Conservation (phyloP, 2,329 filamentous ascomycete species). For the Cercospora janseana region DNA sequence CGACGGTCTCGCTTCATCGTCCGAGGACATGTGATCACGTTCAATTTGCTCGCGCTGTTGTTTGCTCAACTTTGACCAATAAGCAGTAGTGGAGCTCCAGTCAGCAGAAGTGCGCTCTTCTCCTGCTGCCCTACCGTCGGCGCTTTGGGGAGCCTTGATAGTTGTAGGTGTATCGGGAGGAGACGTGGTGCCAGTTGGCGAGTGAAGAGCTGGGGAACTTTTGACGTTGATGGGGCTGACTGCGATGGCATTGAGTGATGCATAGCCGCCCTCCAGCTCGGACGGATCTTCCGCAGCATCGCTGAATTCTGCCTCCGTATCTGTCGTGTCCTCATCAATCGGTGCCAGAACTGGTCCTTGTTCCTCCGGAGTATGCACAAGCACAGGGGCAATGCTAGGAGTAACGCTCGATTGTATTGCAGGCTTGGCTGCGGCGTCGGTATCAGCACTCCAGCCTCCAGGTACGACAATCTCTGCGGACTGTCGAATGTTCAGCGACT, state of each 20-base stretch:
- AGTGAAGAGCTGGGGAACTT: conserved; percentile 11
- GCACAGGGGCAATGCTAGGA: conserved; percentile 16
- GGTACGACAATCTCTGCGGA: conserved; percentile 32
- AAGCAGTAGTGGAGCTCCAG: conserved; percentile 67
- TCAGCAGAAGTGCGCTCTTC: conserved; percentile 38
- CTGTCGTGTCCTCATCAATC: conserved; percentile 32
- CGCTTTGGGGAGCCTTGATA: conserved; percentile 16
- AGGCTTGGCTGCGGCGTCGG: conserved; percentile 17
- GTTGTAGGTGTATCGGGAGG: conserved; percentile 32
- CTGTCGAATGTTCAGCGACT: conserved; percentile 22
- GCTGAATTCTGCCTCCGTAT: conserved; percentile 63
- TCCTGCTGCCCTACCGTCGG: background rate
- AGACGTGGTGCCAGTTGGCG: conserved; percentile 14
- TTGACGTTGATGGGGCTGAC: conserved; percentile 52
- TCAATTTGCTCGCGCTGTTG: conserved; percentile 64
- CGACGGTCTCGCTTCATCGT: conserved; percentile 31
- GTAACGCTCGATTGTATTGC: conserved; percentile 3
- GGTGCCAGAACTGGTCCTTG: conserved; percentile 21
- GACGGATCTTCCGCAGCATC: conserved; percentile 74
- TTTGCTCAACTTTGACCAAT: conserved; percentile 65
- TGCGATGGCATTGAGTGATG: conserved; percentile 70
- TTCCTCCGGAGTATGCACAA: conserved; percentile 18
- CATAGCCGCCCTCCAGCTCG: conserved; percentile 65
- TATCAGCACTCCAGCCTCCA: conserved; percentile 30
- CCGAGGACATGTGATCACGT: conserved; percentile 45